These are phyloP conservation scores for Podospora anserina DNA, from an alignment of 495 filamentous ascomycete genomes.

Conservation along the genomic window DNA sequence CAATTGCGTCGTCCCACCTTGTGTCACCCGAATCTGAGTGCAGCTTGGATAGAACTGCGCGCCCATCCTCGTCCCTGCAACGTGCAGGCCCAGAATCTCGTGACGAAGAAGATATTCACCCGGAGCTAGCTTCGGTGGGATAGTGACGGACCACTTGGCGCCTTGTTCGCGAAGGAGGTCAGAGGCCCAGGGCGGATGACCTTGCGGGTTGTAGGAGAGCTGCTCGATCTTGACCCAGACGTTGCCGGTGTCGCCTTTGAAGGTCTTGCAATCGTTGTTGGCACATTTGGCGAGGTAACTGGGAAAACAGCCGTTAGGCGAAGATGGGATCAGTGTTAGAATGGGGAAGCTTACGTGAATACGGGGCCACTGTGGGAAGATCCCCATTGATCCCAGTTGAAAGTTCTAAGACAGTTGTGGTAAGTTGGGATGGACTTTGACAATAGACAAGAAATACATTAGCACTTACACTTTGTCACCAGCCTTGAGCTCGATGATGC, in stretches of 20 bases:
- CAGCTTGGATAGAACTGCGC: constrained; percentile 62
- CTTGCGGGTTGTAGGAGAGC: constrained; percentile 28
- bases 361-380: constrained; percentile 19
- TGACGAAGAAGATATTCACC: constrained; percentile 63
- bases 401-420: background rate
- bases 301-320: background rate
- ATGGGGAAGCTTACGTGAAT: constrained; percentile 14
- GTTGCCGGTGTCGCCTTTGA: constrained; percentile 23
- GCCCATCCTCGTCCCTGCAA: constrained; percentile 47
- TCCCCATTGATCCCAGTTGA: constrained; percentile 26
- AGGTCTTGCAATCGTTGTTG: constrained; percentile 34
- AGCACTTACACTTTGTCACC: constrained; percentile 23
- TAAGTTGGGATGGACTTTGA: background rate
- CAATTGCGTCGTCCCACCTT: constrained; percentile 35
- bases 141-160: constrained; percentile 59
- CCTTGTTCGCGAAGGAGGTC: constrained; percentile 47
- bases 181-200: constrained; percentile 29
- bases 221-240: constrained; percentile 44
- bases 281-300: constrained; percentile 32
- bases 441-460: background rate
- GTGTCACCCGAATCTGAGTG: constrained; percentile 56
- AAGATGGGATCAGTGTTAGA: background rate
- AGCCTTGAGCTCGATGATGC: constrained; percentile 22
- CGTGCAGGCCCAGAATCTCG: constrained; percentile 61
- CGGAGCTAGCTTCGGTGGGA: constrained; percentile 54